A percentile compares a stretch with the other conserved stretches of the same genome.
Evolutionary conservation across 305 asterid species (phyloP).

Genomic region (Fraxinus greggii): DNA sequence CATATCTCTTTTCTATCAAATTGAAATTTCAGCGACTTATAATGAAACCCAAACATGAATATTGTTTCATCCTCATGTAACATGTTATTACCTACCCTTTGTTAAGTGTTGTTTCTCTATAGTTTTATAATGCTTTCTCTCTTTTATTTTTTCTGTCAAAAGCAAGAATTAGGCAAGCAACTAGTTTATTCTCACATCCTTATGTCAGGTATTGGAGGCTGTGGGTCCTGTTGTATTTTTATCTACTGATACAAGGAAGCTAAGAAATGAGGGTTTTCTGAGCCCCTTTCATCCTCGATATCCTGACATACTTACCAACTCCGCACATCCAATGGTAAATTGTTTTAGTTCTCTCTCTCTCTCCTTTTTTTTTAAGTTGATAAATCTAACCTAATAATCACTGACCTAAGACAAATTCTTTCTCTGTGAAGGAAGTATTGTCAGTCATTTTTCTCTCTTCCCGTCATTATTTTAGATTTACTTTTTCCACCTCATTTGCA

Average conservation of each 20-base stretch:
- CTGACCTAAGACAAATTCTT: conserved; percentile 7
- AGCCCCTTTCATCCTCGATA: conserved; percentile 99
- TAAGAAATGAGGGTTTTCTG: conserved; percentile 88
- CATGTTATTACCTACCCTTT: neutral
- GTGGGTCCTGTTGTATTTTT: conserved; percentile 94
- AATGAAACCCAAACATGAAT: neutral
- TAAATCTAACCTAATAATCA: conserved; percentile 12
- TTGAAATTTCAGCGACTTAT: neutral
- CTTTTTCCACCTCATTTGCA: conserved; percentile 31
- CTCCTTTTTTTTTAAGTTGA: neutral
- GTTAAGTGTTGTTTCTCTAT: neutral
- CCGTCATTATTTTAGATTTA: conserved; percentile 9
- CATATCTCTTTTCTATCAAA: neutral
- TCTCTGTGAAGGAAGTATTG: conserved; percentile 21
- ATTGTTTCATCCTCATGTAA: neutral
- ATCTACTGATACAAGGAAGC: conserved; percentile 93
- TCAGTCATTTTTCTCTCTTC: conserved; percentile 19
- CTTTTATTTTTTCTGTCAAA: conserved; percentile 4
- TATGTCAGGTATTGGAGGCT: conserved; percentile 89
- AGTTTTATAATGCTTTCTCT: conserved; percentile 2
- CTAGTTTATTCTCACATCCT: conserved; percentile 20
- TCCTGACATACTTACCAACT: conserved; percentile 97
- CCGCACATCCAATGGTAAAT: conserved; percentile 97
- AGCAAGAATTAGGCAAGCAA: conserved; percentile 13
- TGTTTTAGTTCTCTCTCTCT: no score